Conservation (phyloP, 2,329 filamentous ascomycete genomes). For the Alternaria gansuensis region DNA sequence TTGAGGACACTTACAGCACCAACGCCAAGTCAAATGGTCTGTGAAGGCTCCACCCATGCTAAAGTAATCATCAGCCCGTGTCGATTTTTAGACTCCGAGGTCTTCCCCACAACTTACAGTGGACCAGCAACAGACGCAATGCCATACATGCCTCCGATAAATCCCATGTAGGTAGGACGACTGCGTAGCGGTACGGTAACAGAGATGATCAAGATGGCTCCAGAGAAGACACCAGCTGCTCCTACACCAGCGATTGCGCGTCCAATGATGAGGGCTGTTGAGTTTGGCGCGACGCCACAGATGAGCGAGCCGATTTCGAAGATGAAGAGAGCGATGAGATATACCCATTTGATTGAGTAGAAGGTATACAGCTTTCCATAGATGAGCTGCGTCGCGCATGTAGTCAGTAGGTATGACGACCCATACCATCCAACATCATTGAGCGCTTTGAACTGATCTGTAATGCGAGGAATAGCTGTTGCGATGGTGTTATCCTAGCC, state of each 20-base stretch:
- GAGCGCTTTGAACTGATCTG: conserved; percentile 58
- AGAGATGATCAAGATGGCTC: conserved; percentile 59
- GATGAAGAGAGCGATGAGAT: conserved; percentile 56
- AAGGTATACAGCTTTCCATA: conserved; percentile 58
- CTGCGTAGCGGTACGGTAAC: conserved; percentile 57
- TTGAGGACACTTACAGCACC: conserved; percentile 47
- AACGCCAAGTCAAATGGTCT: conserved; percentile 57
- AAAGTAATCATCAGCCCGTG: conserved; percentile 29
- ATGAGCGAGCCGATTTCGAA: conserved; percentile 64
- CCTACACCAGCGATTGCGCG: conserved; percentile 62
- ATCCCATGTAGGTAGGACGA: conserved; percentile 60
- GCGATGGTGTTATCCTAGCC: conserved; percentile 58
- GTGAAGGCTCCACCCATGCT: conserved; percentile 58
- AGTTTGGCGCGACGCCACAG: conserved; percentile 62
- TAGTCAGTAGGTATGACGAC: conserved; percentile 55
- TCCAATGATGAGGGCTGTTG: conserved; percentile 61
- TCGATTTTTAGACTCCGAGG: conserved; percentile 15
- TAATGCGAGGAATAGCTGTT: conserved; percentile 60
- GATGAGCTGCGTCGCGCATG: conserved; percentile 53
- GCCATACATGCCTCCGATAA: conserved; percentile 61
- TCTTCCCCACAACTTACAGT: conserved; percentile 43
- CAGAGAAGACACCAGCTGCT: conserved; percentile 61
- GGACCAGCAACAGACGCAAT: conserved; percentile 60
- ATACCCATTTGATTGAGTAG: conserved; percentile 60
- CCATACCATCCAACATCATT: conserved; percentile 60